Conservation (phyloP, 164 flowering plant genomes). For the Nelumbo lutea region DNA sequence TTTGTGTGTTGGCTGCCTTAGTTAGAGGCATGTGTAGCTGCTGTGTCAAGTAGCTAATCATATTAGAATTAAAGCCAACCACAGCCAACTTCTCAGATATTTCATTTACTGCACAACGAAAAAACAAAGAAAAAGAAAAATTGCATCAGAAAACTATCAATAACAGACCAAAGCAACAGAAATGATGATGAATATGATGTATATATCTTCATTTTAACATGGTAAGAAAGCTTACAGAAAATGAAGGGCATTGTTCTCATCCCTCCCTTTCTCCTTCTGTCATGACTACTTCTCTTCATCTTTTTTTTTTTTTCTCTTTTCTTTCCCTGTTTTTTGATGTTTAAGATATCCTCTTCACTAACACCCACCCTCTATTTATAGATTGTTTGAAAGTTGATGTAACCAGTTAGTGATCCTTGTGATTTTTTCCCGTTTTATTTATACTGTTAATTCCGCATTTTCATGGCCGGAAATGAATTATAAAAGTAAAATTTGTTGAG, state of each 20-base stretch:
- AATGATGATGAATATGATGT: no score
- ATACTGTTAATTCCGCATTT: no score
- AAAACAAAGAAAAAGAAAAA: neutral
- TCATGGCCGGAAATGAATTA: no score
- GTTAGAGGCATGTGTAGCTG: constrained; percentile 33
- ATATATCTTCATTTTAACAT: neutral
- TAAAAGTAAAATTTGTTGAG: no score
- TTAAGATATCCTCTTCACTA: no score
- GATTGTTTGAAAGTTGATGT: no score
- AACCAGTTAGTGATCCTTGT: no score
- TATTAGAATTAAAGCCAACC: constrained; percentile 44
- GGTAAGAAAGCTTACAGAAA: constrained; percentile 20
- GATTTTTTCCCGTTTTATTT: no score
- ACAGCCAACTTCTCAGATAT: constrained; percentile 53
- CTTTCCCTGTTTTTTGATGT: no score
- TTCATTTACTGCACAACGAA: constrained; percentile 42
- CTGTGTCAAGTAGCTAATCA: constrained; percentile 44
- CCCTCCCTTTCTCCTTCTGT: constrained; percentile 33
- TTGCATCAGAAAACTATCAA: neutral
- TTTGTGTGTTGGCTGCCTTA: constrained; percentile 29
- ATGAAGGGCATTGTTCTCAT: constrained; percentile 47
- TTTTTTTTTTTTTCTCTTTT: no score
- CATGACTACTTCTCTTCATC: no score
- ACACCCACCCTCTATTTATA: no score
- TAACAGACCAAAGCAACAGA: neutral